Base-by-base conservation (phyloP, 2,329 filamentous ascomycete genomes). In the Trichoderma cornu-damae region DNA sequence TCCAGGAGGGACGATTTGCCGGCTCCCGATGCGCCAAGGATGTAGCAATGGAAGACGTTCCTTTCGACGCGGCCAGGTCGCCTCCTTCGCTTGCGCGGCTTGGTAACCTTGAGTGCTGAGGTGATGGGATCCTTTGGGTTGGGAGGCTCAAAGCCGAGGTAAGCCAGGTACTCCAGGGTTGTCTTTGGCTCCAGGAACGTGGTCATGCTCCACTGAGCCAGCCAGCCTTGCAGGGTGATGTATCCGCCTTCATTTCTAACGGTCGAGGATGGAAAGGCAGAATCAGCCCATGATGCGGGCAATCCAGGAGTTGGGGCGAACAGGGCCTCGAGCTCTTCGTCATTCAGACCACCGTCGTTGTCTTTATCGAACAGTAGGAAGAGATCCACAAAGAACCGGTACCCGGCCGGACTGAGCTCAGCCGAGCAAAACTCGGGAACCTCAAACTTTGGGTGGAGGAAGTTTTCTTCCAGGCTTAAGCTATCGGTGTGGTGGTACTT, bases 121-220 rank as follows among this genome's bases (percentile, higher is more conserved):
- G 90, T 90, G 1, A 89, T 90, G 0, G 86, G 85, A 37, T 88
- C 86, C 58, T 87, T 88, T n/a, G 82, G 77, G 64, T 88, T 88
- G 2, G 84, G 77, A 2, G 89, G 86, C 69, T 97, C 94, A 67
- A 96, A 99, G 1, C 94, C 94, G 2, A 99, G 85, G 69, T 96
- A 96, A 3, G 94, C 94, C 2, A 99, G 84, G 70, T 99, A 99
- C 65, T 95, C 92, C 3, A 99, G 80, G 0, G 94, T 97, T 0
- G 90, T 96, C 69, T 94, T 95, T 11, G 94, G 93, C 57, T 95
- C 92, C 60, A 95, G 85, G 66, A 97, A 99, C 0, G 94, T 99
- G 0, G 94, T 99, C 94, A 99, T 99, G 70, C 92, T 96, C 94
- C 94, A 99, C 67, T 99, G 94, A 3, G 94, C 94, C 35, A 99